Evolutionary conservation across 2,329 filamentous ascomycete species (phyloP), one percentile per base, ranked within the genome.

Genomic region (Trichoderma sp.): DNA sequence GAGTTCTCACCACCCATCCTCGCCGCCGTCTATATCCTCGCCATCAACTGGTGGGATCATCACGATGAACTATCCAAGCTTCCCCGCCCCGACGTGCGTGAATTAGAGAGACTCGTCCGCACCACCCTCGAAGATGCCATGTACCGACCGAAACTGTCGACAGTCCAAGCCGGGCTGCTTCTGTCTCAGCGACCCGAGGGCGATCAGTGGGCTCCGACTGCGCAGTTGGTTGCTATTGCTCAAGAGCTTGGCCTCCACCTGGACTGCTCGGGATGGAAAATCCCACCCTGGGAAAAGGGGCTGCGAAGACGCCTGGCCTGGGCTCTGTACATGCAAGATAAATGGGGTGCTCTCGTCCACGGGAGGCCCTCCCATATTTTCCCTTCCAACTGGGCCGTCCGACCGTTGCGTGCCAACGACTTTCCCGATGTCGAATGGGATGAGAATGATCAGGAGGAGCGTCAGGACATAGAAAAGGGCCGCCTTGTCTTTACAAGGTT

Each of bases 271-370:
- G 85, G 86, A 67, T 97, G 95, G 95, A 93, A 93, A 73, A 95
- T 97, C 68, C 93, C 94, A 32, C 86, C 87, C 0, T 97, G 94
- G 94, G 94, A 97, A 80, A 92, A 92, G 76, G 92, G 93, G 0
- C 81, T 97, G 72, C 88, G 95, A 73, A 96, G 95, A 79, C 89
- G 95, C 63, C 87, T 97, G 55, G 94, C 93, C 1, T 97, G 95
- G 94, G 94, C 93, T 2, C 82, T 97, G 65, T 97, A 96, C 79
- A 95, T 97, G 91, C 94, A 97, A 82, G 95, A 98, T 81, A 97
- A 88, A 81, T 97, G 94, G 94, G 93, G 92, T 17, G 91, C 94
- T 2, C 85, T 97, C 23, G 91, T 96, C 28, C 93, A 97, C 77
- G 94, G 94, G 61, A 90, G 94, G 12, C 94, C 94, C 1, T 96